Percentiles rank a stretch among this genome's conserved stretches.
Conservation (phyloP, 768 basidiomycete species). For the Asterophora lycoperdoides region DNA sequence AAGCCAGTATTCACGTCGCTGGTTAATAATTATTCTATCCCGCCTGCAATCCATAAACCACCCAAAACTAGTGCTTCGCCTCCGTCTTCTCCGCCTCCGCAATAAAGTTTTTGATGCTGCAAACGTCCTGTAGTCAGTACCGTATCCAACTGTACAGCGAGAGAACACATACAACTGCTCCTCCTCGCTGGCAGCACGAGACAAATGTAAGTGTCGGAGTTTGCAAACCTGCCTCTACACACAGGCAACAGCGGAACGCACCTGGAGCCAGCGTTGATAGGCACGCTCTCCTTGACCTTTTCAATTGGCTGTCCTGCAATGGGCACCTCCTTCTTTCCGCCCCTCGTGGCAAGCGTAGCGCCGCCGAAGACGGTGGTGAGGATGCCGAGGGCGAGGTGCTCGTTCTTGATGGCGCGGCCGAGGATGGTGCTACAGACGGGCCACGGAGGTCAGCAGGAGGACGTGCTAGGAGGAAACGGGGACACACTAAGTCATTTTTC, state of each 20-base stretch:
- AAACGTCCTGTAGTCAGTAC: constrained; percentile 32
- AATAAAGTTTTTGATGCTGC: constrained; percentile 77
- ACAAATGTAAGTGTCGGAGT: constrained; percentile 14
- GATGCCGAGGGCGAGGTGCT: constrained; percentile 72
- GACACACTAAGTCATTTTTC: constrained; percentile 20
- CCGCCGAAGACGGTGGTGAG: constrained; percentile 54
- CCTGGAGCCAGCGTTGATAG: constrained; percentile 65
- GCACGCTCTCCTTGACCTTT: constrained; percentile 61
- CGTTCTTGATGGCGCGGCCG: constrained; percentile 77
- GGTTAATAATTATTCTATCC: too few relatives aligned
- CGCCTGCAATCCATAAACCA: not conserved
- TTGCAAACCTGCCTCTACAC: constrained; percentile 1
- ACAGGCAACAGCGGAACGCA: constrained; percentile 33
- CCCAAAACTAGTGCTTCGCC: constrained; percentile 40
- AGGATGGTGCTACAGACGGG: constrained; percentile 53
- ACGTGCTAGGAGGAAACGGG: not conserved
- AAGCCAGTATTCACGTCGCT: too few relatives aligned
- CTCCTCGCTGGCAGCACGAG: constrained; percentile 62
- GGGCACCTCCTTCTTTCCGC: constrained; percentile 48
- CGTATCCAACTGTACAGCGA: not conserved
- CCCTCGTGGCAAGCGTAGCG: constrained; percentile 49
- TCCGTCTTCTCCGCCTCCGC: constrained; percentile 78
- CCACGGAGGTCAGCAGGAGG: not conserved
- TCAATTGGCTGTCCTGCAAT: constrained; percentile 42
- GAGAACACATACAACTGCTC: constrained; percentile 67